These are phyloP conservation scores for Polygonum maritimum DNA, from an alignment of 148 eudicot species.

Conservation along the genomic window DNA sequence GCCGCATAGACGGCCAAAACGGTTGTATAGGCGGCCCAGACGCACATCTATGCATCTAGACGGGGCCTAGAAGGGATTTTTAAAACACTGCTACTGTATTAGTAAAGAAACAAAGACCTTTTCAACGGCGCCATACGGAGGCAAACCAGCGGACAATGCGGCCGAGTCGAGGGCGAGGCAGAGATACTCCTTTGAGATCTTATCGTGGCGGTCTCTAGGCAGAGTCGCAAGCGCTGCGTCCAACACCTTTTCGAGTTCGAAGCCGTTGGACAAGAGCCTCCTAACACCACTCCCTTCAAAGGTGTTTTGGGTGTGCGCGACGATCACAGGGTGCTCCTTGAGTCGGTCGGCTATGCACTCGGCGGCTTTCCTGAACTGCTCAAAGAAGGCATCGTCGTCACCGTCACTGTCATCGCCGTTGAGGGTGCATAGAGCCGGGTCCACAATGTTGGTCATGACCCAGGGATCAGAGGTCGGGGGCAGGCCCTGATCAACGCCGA, in stretches of 20 bases:
- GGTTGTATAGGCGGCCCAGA: no score
- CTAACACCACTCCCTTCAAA: conserved; percentile 75
- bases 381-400: conserved; percentile 51
- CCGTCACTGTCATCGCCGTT: no score
- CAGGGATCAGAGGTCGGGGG: conserved; percentile 83
- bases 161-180: conserved; percentile 51
- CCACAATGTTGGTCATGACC: conserved; percentile 63
- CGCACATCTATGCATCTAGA: no score
- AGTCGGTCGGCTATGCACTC: conserved; percentile 51
- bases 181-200: conserved; percentile 54
- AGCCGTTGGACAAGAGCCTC: conserved; percentile 64
- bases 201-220: conserved; percentile 61
- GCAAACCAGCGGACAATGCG: conserved; percentile 79
- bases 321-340: conserved; percentile 82
- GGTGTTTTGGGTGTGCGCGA: conserved; percentile 81
- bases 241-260: conserved; percentile 84
- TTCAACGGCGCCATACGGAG: conserved; percentile 72
- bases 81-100: no score
- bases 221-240: conserved; percentile 38
- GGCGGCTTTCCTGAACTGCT: conserved; percentile 46
- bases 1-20: no score
- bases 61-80: no score
- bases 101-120: conserved; percentile 33
- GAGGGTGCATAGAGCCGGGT: conserved; percentile 27
- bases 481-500: conserved; percentile 77